Base-by-base conservation (phyloP, 306 rosid species). In the Pyrus betulifolia region DNA sequence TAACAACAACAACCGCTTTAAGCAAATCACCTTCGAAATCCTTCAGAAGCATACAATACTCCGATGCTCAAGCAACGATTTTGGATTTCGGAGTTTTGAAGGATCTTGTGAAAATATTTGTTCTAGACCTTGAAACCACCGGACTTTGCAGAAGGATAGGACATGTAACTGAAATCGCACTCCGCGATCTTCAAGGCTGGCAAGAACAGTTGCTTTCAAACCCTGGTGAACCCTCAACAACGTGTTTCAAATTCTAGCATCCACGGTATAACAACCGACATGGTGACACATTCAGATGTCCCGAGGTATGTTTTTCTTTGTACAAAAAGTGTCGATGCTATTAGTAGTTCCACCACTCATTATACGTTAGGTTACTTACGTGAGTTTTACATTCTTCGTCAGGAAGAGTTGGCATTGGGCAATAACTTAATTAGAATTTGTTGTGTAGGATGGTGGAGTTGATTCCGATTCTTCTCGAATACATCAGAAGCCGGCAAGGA, bases 181-280 rank as follows among this genome's bases (percentile, higher is more conserved):
- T 21, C 45, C 27, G 27, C 28, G 44, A 28, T 46, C 44, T 18
- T 28, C 62, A 2, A 18, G 74, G 74, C 6, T n/a, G 74, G 62
- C 11, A 70, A 70, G 74, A 71, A 54, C 31, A 54, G 51, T 54
- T 71, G 75, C 38, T 71, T 71, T 30, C 75, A 35, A 23, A 72
- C 76, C n/a, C 66, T 72, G 30, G 52, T 72, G 23, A 57, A 72
- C 67, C 54, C 67, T 21, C 54, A 72, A 42, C 67, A 35, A 57
- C 21, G 57, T n/a, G 21, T 54, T 76, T 28, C 67, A 51, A 76
- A 68, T 67, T 54, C 67, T 54, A 2, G 8, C 19, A 2, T 66
- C 63, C 66, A 67, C 38, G 44, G 74, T 54, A 54, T 52, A 67
- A 10, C 58, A 54, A 52, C 67, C 15, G 25, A 54, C 25, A 76